These are phyloP conservation scores for Exophiala aquamarina DNA, from an alignment of 2,329 filamentous ascomycete species.

Conservation along the genomic window DNA sequence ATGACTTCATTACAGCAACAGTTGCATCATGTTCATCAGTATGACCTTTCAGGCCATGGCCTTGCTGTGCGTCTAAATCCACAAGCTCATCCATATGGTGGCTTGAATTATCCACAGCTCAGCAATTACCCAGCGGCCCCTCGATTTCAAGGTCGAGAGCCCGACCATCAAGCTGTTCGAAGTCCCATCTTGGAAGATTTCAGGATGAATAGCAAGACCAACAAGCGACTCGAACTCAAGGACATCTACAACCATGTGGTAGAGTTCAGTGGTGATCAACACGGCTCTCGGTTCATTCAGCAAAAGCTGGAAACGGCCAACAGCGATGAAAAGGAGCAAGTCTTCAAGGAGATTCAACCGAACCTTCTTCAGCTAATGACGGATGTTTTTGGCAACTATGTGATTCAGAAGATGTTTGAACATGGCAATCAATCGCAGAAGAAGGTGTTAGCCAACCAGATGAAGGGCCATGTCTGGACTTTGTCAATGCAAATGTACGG, in stretches of 20 bases:
- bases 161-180: conserved; percentile 37
- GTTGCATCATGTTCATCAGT: conserved; percentile 32
- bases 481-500: conserved; percentile 88
- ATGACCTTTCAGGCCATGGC: conserved; percentile 34
- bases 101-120: conserved; percentile 26
- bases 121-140: neutral
- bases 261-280: conserved; percentile 93
- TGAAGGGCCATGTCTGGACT: conserved; percentile 79
- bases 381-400: conserved; percentile 97
- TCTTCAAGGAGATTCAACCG: conserved; percentile 82
- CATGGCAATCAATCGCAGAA: conserved; percentile 94
- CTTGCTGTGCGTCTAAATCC: conserved; percentile 33
- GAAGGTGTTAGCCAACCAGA: conserved; percentile 77
- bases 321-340: conserved; percentile 89
- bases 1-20: conserved; percentile 30
- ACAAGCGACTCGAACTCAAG: conserved; percentile 76
- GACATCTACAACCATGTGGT: conserved; percentile 86
- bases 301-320: conserved; percentile 88
- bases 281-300: conserved; percentile 94
- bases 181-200: conserved; percentile 80
- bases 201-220: conserved; percentile 69
- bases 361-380: conserved; percentile 89
- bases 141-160: no score
- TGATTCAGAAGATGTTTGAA: conserved; percentile 96
- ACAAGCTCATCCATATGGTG: conserved; percentile 39